phyloP scores from a whole-genome alignment of 2,329 filamentous ascomycete species.

The Neofusicoccum ribis region DNA sequence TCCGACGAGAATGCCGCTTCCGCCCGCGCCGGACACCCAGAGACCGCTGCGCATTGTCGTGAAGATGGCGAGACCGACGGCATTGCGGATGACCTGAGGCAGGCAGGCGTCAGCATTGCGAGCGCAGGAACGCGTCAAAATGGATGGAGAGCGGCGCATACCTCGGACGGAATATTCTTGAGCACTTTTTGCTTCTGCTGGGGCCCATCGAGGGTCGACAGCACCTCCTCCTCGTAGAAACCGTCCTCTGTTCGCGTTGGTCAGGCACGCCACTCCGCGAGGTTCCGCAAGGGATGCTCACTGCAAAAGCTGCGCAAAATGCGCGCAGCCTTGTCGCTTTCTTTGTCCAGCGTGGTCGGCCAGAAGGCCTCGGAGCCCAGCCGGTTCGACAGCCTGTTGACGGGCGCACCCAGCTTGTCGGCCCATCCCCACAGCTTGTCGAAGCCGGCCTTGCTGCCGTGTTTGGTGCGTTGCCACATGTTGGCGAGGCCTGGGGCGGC shows the following conservation, averaged over 20 bases:
- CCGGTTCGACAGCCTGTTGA: slow-evolving; percentile 80
- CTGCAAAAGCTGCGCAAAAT: slow-evolving; percentile 90
- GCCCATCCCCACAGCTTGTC: slow-evolving; percentile 70
- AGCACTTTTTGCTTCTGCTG: slow-evolving; percentile 64
- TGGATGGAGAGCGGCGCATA: slow-evolving; percentile 19
- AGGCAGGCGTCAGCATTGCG: neutral
- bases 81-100: slow-evolving; percentile 74
- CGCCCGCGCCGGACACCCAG: slow-evolving; percentile 88
- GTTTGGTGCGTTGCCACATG: slow-evolving; percentile 58
- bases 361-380: slow-evolving; percentile 81
- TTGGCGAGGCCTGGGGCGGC: slow-evolving; percentile 6
- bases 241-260: slow-evolving; percentile 57
- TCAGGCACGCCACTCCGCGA: neutral
- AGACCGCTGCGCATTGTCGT: slow-evolving; percentile 93
- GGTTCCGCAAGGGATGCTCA: slow-evolving; percentile 46
- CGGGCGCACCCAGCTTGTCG: slow-evolving; percentile 70
- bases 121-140: neutral
- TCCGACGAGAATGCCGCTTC: slow-evolving; percentile 82
- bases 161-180: slow-evolving; percentile 78
- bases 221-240: slow-evolving; percentile 62
- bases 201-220: slow-evolving; percentile 49
- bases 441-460: slow-evolving; percentile 64
- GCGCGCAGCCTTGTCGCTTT: slow-evolving; percentile 87
- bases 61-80: slow-evolving; percentile 88
- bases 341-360: slow-evolving; percentile 81